Percentiles rank a stretch among this genome's conserved stretches.
phyloP scores from a whole-genome alignment of 306 rosid genomes.

The Sphenostylis stenocarpa region DNA sequence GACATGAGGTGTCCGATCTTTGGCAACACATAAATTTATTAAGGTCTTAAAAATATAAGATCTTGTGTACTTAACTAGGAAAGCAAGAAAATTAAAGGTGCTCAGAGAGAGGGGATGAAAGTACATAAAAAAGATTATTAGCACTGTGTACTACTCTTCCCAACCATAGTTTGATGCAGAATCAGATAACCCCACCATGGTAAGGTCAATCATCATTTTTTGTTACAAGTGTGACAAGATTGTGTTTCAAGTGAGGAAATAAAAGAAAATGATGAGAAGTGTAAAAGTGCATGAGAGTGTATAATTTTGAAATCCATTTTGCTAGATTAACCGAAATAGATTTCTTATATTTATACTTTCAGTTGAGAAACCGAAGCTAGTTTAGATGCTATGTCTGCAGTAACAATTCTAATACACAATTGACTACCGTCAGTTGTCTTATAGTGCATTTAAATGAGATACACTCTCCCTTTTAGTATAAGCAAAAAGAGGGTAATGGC shows the following conservation, averaged over 20 bases:
- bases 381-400: background rate
- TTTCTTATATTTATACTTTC: background rate
- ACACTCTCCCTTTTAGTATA: background rate
- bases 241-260: background rate
- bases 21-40: conserved; percentile 3
- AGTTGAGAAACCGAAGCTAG: background rate
- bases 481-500: background rate
- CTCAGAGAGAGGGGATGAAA: background rate
- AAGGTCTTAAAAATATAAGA: background rate
- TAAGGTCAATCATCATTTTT: background rate
- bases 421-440: background rate
- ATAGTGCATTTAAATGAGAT: background rate
- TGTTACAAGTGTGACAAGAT: background rate
- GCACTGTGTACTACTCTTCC: background rate
- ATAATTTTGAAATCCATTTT: background rate
- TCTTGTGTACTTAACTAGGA: background rate
- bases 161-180: background rate
- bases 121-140: background rate
- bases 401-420: background rate
- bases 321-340: background rate
- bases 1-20: background rate
- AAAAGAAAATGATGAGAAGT: background rate
- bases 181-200: background rate
- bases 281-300: background rate
- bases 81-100: conserved; percentile 2